Evolutionary conservation across 345 rosid genomes (phyloP), one percentile per base, ranked within the genome.

Genomic region (Punica granatum): DNA sequence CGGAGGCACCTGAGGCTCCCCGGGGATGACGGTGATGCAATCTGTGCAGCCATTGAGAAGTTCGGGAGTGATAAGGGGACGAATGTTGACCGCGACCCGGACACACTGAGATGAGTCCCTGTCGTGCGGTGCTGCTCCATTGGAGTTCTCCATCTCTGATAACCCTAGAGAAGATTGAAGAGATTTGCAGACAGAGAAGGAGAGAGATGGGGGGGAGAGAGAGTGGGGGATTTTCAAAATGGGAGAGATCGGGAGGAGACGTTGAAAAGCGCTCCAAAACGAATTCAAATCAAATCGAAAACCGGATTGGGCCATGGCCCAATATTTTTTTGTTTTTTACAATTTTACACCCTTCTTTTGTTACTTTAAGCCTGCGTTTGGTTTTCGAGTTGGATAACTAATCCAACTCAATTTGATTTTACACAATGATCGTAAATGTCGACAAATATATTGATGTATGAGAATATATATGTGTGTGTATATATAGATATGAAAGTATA

Each of bases 31-130:
- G 33, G 91, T 84, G 79, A 91, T 89, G 79, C 97, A 91, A 81
- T 94, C 98, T 1, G 91, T 86, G 53, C 95, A 89, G 28, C 98
- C 99, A 59, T 77, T 77, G 16, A 88, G 79, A 74, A 94, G 97
- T 85, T 94, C 99, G 14, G 89, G 72, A 7, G 96, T 91, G 69
- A 94, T 94, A 63, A 91, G 66, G 42, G 99, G 98, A 0, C 99
- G 86, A 19, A 94, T 82, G 37, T 94, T 91, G 41, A 94, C 96
- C 0, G 99, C 98, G 23, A 94, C 98, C 63, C 84, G 80, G 32
- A 94, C 99, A 67, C 88, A 86, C 60, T 84, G 84, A 49, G 79
- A 63, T 25, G 69, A 76, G 36, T 85, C 87, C 75, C 70, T 81
- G n/a, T 23, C 76, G 9, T 63, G 49, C 41, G 49, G 39, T 21